Evolutionary conservation across 495 filamentous ascomycete genomes (phyloP), one percentile per base, ranked within the genome.

Genomic region (Penicillium angulare): DNA sequence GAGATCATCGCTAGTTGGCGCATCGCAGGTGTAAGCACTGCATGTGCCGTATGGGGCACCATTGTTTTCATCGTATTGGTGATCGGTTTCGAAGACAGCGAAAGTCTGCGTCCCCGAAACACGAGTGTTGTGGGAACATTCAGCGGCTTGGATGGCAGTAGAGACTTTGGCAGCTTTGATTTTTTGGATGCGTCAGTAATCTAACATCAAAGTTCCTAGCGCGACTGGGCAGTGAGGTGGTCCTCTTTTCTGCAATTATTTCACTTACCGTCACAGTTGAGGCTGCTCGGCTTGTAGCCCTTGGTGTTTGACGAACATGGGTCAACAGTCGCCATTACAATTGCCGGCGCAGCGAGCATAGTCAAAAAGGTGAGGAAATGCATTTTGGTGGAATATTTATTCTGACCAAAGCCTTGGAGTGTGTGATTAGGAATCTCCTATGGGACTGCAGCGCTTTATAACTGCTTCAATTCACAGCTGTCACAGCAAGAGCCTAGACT

Each of bases 111-210:
- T 69, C 18, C 21, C 34, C n/a, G 63, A 66, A 5, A 60, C 65
- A 10, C 69, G 61, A 6, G 69, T 72, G 58, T 72, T 72, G 57
- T 72, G 65, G 38, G 53, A 56, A 57, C 69, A 72, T 39, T 72
- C 69, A 26, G 69, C 65, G 17, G 69, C 69, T 41, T 72, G 69
- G 49, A 72, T 72, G 15, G 59, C 64, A 8, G 36, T 66, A 38
- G 67, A 70, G 35, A 59, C 53, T 43, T 68, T 65, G 43, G 63
- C 55, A 24, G 63, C 64, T 67, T 43, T 50, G 23, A 21, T 54
- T 41, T 16, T 20, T 5, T 20, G 12, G 12, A 3, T 7, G 10
- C 10, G 38, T 22, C 22, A 41, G 22, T 12, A 10, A n/a, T n/a
- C n/a, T n/a, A n/a, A n/a, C 38, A 9, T 41, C 4, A 9, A 7